A percentile compares a stretch with the other conserved stretches of the same genome.
Conservation (phyloP, 805 yeast species). For the Ascoidea tarda region DNA sequence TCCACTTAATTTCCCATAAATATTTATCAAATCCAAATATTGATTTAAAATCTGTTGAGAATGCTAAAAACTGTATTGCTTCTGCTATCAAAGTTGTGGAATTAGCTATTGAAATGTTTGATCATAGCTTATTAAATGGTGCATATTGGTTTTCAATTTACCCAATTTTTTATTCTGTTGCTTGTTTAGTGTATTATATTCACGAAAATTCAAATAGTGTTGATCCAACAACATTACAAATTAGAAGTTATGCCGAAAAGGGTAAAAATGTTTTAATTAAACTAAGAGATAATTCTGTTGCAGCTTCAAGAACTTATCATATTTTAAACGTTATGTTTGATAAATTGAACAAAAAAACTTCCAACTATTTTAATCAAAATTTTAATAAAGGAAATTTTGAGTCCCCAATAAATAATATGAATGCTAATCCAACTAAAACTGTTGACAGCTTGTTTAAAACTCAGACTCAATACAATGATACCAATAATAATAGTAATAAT, state of each 20-base stretch:
- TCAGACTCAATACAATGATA: neutral
- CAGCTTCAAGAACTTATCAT: constrained; percentile 70
- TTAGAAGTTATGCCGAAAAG: constrained; percentile 63
- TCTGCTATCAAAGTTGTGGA: constrained; percentile 75
- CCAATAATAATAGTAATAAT: neutral
- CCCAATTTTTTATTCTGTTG: constrained; percentile 79
- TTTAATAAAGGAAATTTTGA: constrained; percentile 1
- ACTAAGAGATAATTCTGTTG: constrained; percentile 59
- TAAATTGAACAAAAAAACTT: constrained; percentile 57
- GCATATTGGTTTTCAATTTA: constrained; percentile 89
- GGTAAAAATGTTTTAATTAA: constrained; percentile 64
- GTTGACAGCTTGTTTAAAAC: neutral
- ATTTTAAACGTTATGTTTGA: constrained; percentile 71
- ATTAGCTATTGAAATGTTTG: constrained; percentile 68
- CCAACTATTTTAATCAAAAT: constrained; percentile 25
- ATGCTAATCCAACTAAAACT: neutral
- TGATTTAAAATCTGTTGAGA: constrained; percentile 49
- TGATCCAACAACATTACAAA: constrained; percentile 17
- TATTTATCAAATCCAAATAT: constrained; percentile 19
- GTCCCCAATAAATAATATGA: neutral
- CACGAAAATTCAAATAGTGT: constrained; percentile 28
- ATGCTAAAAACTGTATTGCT: constrained; percentile 74
- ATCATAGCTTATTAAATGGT: constrained; percentile 57
- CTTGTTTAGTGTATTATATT: constrained; percentile 70
- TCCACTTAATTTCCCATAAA: constrained; percentile 64